These are phyloP conservation scores for Sanghuangporus sanghuang DNA, from an alignment of 1,284 basidiomycete species.

Conservation along the genomic window DNA sequence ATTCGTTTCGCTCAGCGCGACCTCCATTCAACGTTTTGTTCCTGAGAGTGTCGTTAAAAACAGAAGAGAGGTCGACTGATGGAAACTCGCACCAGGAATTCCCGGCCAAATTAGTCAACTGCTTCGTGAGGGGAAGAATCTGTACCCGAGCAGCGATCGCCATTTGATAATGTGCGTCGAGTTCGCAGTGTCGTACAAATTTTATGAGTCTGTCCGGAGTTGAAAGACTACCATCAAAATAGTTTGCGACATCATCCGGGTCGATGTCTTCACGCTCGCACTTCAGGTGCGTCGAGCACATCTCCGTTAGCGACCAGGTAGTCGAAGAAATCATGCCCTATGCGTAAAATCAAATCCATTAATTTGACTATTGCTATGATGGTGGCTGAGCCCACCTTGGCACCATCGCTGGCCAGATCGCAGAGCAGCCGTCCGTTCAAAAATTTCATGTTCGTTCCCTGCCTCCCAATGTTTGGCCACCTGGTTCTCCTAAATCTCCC, in stretches of 20 bases:
- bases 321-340: slow-evolving; percentile 92
- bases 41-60: slow-evolving; percentile 40
- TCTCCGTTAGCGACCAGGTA: slow-evolving; percentile 97
- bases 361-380: slow-evolving; percentile 15
- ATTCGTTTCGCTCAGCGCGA: slow-evolving; percentile 97
- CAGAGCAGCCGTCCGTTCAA: slow-evolving; percentile 85
- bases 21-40: slow-evolving; percentile 94
- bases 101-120: slow-evolving; percentile 95
- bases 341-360: not conserved
- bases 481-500: slow-evolving; percentile 86
- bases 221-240: slow-evolving; percentile 82
- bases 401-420: slow-evolving; percentile 91
- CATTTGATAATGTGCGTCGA: slow-evolving; percentile 96
- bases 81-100: slow-evolving; percentile 82
- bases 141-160: slow-evolving; percentile 91
- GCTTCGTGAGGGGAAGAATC: slow-evolving; percentile 83
- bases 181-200: slow-evolving; percentile 89
- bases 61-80: not conserved
- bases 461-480: slow-evolving; percentile 78
- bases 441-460: slow-evolving; percentile 83
- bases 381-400: slow-evolving; percentile 55
- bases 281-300: slow-evolving; percentile 89
- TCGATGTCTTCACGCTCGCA: slow-evolving; percentile 89
- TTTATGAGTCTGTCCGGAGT: slow-evolving; percentile 78
- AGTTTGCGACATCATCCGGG: slow-evolving; percentile 89